These are phyloP conservation scores for Penicillium macrosclerotiorum DNA, from an alignment of 495 filamentous ascomycete genomes.

Conservation along the genomic window DNA sequence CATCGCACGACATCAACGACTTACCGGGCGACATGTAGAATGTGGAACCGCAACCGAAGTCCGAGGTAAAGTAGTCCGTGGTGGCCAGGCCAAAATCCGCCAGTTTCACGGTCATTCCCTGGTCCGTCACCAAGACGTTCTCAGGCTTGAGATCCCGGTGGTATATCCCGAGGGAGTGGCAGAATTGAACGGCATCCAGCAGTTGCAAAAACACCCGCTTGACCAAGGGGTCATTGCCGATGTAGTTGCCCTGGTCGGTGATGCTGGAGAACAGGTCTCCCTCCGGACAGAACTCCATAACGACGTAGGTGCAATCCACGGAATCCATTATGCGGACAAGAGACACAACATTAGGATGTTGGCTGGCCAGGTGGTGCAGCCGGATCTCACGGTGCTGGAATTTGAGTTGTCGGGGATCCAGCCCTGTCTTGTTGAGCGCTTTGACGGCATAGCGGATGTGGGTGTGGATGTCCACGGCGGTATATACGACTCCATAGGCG, in stretches of 20 bases:
- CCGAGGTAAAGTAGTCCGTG: constrained; percentile 74
- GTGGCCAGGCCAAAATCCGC: constrained; percentile 97
- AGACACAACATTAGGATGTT: constrained; percentile 90
- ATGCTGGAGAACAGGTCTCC: constrained; percentile 97
- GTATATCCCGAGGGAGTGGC: constrained; percentile 92
- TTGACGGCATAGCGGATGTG: constrained; percentile 90
- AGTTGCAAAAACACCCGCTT: constrained; percentile 91
- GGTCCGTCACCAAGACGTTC: constrained; percentile 90
- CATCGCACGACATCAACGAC: no score
- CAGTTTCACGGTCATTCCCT: constrained; percentile 85
- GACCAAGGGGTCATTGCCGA: constrained; percentile 87
- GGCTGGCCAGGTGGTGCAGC: constrained; percentile 83
- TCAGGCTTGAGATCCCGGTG: constrained; percentile 98
- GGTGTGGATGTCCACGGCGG: constrained; percentile 83
- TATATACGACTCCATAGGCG: constrained; percentile 96
- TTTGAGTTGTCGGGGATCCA: constrained; percentile 81
- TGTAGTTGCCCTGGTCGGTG: constrained; percentile 88
- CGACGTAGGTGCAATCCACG: constrained; percentile 90
- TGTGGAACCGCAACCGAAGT: constrained; percentile 97
- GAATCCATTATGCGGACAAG: constrained; percentile 92
- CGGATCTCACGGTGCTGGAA: constrained; percentile 94
- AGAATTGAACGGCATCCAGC: constrained; percentile 94
- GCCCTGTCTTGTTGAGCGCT: constrained; percentile 85
- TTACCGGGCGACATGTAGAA: constrained; percentile 99
- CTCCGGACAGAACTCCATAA: constrained; percentile 96